Base-by-base conservation (phyloP, 2,329 filamentous ascomycete species). In the Epicoccum nigrum region DNA sequence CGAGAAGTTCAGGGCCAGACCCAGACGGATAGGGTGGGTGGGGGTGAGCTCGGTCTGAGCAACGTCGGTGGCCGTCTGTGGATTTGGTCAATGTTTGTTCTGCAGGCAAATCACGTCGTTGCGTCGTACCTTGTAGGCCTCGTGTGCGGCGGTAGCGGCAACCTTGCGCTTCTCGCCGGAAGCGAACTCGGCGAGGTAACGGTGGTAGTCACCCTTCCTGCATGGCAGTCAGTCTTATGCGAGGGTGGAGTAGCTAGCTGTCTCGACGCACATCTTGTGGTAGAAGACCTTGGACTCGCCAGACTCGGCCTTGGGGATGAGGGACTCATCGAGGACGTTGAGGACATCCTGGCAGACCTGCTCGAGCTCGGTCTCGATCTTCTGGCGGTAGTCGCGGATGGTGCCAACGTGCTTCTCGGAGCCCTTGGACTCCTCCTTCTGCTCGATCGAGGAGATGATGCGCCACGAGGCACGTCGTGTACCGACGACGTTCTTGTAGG, bases 221-320 rank as follows among this genome's bases (percentile, higher is more conserved):
- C 72, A 20, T 30, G 34, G 20, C 13, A 42, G 54, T 65, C 47
- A 64, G 62, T 28, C 17, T 37, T 42, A 44, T n/a, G 33, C 21
- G 64, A 58, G 21, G 13, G 17, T 25, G 28, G 7, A 30, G 28
- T 11, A 13, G n/a, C 32, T 40, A 27, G 27, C 13, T 17, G 49
- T 7, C 25, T 38, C 25, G 25, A 83, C 90, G 69, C 82, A 97
- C 93, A 97, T 97, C 87, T 97, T 97, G 88, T 97, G 92, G 84
- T 97, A 97, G 81, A 97, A 97, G 76, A 97, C 93, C 87, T 97
- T 97, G 77, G 92, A 96, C 85, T 97, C 93, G 81, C 93, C 93
- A 65, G 90, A 89, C 80, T 94, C 89, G 74, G 93, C 93, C 80
- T 94, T 93, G 78, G 92, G 92, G 75, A 97, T 97, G 73, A 97